These are phyloP conservation scores for Jamesozyma lodderae DNA, from an alignment of 805 yeast genomes.

Conservation along the genomic window DNA sequence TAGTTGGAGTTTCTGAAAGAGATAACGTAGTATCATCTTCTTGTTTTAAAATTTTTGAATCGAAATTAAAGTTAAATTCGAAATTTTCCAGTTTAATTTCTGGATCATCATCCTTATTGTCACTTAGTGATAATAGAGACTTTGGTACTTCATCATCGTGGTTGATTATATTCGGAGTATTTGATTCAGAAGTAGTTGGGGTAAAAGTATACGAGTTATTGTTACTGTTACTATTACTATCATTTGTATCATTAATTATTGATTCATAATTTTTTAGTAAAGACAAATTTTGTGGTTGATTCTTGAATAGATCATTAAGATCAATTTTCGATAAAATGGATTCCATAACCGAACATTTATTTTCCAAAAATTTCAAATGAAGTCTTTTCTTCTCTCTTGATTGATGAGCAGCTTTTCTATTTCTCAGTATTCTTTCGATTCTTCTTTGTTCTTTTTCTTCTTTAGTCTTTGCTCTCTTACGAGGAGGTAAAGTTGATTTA, in stretches of 20 bases:
- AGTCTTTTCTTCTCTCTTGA: constrained; percentile 92
- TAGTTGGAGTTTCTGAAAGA: background rate
- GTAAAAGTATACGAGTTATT: background rate
- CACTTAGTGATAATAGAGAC: no score
- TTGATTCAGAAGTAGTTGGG: background rate
- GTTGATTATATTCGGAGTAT: no score
- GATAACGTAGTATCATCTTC: background rate
- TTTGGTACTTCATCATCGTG: no score
- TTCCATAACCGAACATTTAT: constrained; percentile 30
- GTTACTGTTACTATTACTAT: background rate
- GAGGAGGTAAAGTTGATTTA: constrained; percentile 66
- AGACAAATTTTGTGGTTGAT: constrained; percentile 4
- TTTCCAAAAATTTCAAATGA: constrained; percentile 79
- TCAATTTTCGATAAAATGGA: constrained; percentile 16
- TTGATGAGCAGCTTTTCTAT: constrained; percentile 95
- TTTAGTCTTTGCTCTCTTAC: constrained; percentile 92
- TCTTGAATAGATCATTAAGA: constrained; percentile 9
- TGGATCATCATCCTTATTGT: no score
- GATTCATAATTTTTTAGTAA: background rate
- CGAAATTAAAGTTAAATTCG: background rate
- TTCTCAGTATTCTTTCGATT: constrained; percentile 83
- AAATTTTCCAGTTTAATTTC: no score
- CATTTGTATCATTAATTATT: background rate
- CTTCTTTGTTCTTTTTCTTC: constrained; percentile 97
- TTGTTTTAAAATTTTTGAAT: background rate